Evolutionary conservation across 352 stramenopile genomes (phyloP), one percentile per base, ranked within the genome.

Genomic region (Globisporangium paroecandrum): DNA sequence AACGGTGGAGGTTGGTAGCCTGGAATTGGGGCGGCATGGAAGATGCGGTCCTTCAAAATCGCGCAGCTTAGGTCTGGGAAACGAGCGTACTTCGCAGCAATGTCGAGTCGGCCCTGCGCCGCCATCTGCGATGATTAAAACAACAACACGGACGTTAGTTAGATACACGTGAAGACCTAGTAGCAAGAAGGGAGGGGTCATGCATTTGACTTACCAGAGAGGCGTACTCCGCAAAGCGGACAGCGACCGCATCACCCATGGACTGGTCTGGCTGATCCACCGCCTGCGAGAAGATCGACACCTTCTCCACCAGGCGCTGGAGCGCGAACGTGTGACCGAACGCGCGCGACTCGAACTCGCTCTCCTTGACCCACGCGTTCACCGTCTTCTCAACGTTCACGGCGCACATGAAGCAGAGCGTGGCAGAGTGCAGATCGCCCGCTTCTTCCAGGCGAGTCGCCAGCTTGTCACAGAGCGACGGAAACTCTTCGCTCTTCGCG

Each of bases 391-490:
- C 80, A 7, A 96, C 79, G 57, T 97, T 95, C 36, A 95, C 84
- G n/a, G 95, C 93, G 69, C 96, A 99, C 94, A 99, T 98, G 79
- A 97, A 99, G 76, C 97, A 99, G 25, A 99, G 76, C 47, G 91
- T 98, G 22, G 97, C 97, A 65, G 87, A 97, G 66, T 90, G 78
- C 43, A 88, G 51, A 71, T 99, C 96, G 1, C 95, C 87, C 62
- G 95, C 87, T 0, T 60, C 75, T 77, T 99, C 95, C 9, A 99
- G 83, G 47, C 92, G 79, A 38, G 89, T 85, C 22, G 95, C 97
- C 18, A 99, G 79, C 34, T 91, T 89, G 68, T 99, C 93, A 70
- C 97, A 99, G 29, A 99, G 85, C 34, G 71, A 80, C 41, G 95
- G 91, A 70, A 99, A 99, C 78, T 99, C 94, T 56, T 99, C 95